Base-by-base conservation (phyloP, 371 early-diverging fungal genomes). In the Massospora cicadina region DNA sequence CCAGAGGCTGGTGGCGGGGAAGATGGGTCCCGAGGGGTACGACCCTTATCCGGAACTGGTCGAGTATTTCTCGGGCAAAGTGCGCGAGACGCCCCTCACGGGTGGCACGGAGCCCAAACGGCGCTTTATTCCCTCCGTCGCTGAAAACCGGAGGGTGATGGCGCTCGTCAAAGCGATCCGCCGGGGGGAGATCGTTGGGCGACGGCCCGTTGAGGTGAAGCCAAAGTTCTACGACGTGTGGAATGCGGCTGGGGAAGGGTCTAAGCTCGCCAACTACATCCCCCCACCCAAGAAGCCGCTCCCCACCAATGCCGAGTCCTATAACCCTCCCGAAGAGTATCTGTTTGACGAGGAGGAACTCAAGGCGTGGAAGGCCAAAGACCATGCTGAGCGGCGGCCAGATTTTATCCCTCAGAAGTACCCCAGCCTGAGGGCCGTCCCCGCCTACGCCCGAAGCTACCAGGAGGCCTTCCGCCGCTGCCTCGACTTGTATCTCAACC, bases 261-360 rank as follows among this genome's bases (percentile, higher is more conserved):
- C 43, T 3, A 33, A n/a, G 21, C 75, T 79, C 24, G 77, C 77
- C 29, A 82, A 83, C 66, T 91, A 91, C 71, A 79, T 98, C 69
- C 82, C 93, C 12, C 92, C 98, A 5, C 95, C 98, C 57, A 92
- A 91, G 76, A 76, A 86, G 79, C 74, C 80, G 43, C 72, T 93
- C 66, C 97, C 97, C 10, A 85, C 85, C n/a, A 88, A 95, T 69
- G 82, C 81, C 62, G 95, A 93, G 72, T 91, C 92, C 68, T 96
- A 96, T 76, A 93, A 95, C 73, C 97, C 98, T 23, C 97, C 97
- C n/a, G 83, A 73, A n/a, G 98, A 98, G 75, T 95, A 96, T 71
- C 74, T 96, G 65, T 83, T 83, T 23, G 87, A 86, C 10, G 83
- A 85, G 5, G 79, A 88, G 54, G 95, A 97, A 71, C 74, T 72